These are phyloP conservation scores for Diospyros lotus DNA, from an alignment of 148 eudicot species.

Conservation along the genomic window DNA sequence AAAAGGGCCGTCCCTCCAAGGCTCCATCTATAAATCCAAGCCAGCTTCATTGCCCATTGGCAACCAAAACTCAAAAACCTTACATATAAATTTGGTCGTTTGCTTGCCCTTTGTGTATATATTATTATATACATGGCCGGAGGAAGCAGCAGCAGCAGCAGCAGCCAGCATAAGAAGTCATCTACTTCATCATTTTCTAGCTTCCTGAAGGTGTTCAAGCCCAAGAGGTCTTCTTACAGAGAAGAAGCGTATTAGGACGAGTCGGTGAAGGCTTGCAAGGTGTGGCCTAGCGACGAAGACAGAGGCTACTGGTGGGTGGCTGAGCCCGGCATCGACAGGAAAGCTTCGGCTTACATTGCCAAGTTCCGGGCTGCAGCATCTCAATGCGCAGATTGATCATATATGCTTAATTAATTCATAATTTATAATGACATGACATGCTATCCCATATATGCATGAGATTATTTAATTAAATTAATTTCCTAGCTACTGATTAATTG, in stretches of 20 bases:
- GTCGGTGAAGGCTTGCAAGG: conserved; percentile 11
- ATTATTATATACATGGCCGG: conserved; percentile 21
- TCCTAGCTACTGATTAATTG: background rate
- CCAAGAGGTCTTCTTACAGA: background rate
- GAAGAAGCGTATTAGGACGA: background rate
- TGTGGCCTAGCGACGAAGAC: conserved; percentile 23
- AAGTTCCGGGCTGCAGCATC: background rate
- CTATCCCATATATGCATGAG: no score
- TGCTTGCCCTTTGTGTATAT: no score
- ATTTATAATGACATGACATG: background rate
- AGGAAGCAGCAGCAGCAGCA: conserved; percentile 32
- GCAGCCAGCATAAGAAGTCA: conserved; percentile 27
- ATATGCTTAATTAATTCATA: no score
- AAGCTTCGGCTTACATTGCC: conserved; percentile 26
- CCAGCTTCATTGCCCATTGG: no score
- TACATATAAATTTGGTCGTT: no score
- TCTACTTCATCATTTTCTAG: conserved; percentile 26
- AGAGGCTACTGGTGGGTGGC: conserved; percentile 19
- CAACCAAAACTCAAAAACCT: no score
- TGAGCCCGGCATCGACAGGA: conserved; percentile 27
- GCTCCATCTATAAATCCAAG: no score
- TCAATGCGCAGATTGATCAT: background rate
- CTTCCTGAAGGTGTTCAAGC: background rate
- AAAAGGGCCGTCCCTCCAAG: no score
- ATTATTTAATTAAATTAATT: no score